Evolutionary conservation across 257 asterid genomes (phyloP), one percentile per base, ranked within the genome.

Genomic region (Ocimum tenuiflorum): DNA sequence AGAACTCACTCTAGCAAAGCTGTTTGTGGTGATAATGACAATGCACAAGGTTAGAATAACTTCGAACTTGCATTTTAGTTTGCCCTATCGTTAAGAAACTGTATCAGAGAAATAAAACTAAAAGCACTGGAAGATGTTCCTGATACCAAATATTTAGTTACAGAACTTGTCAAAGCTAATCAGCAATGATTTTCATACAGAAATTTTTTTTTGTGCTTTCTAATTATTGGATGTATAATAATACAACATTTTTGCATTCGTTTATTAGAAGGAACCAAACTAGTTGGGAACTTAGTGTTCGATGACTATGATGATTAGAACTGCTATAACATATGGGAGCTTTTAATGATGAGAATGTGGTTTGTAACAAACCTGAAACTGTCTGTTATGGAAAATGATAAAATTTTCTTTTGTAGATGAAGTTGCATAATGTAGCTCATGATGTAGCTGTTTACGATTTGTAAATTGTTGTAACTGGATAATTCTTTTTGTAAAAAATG

Each of bases 1-100:
- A 65, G 58, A 13, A 48, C 8, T 43, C 54, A 45, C 60, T 29
- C 67, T 69, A 22, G 49, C 39, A 66, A 65, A 73, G 63, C 31
- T 56, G 65, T 8, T 35, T 59, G 64, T 63, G 81, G 71, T 66
- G 69, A 78, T 46, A 78, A 47, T 57, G 49, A 43, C 47, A 74
- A 51, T 57, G 50, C 81, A 53, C 86, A 41, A 74, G 95, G 86
- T 80, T 51, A 22, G 68, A 47, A 29, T 18, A 47, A 20, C 39
- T 18, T 49, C 1, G n/a, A 48, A 60, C 35, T 49, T 60, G 53
- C 59, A n/a, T 9, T 72, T 62, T 64, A 29, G 10, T 50, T 12
- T 38, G 48, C 43, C 31, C 64, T 60, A 33, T 55, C 18, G 18
- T 45, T 33, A 56, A 23, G n/a, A 50, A 42, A 63, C 20, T 43